Conservation (phyloP, 2,329 filamentous ascomycete species). For the Cladosporium sp. region DNA sequence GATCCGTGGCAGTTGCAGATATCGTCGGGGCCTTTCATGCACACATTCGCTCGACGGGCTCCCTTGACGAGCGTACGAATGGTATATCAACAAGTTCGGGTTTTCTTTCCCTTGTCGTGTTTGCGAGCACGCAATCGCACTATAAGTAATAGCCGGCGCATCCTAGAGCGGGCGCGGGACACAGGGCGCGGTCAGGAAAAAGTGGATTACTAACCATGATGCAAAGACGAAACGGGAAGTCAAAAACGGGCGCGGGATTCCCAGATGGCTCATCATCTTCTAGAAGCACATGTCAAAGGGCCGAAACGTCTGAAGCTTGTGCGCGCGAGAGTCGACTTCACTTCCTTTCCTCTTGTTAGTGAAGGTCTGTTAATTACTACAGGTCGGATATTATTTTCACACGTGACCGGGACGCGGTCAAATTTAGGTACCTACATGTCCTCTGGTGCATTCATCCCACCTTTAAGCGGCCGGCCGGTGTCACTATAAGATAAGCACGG, state of each 20-base stretch:
- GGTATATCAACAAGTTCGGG: not conserved
- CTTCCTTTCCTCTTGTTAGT: not conserved
- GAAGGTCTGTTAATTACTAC: not conserved
- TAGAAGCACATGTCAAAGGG: too few species aligned
- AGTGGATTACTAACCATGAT: conserved; percentile 16
- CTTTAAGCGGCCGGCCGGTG: too few species aligned
- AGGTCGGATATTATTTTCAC: not conserved
- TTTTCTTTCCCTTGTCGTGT: not conserved
- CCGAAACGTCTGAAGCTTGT: not conserved
- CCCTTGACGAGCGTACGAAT: not conserved
- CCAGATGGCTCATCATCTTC: too few species aligned
- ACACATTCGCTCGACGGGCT: not conserved
- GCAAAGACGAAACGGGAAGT: conserved; percentile 9
- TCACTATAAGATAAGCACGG: not conserved
- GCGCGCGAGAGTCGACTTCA: not conserved
- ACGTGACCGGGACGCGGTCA: not conserved
- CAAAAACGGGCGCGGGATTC: not conserved
- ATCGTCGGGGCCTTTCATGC: not conserved
- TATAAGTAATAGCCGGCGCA: conserved; percentile 1
- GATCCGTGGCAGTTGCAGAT: not conserved
- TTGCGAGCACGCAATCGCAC: conserved; percentile 12
- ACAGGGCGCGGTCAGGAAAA: conserved; percentile 10
- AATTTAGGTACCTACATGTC: not conserved
- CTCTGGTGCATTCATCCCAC: not conserved
- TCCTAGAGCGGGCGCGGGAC: not conserved